Evolutionary conservation across 2,329 filamentous ascomycete species (phyloP).

Genomic region (Coniella vitis): DNA sequence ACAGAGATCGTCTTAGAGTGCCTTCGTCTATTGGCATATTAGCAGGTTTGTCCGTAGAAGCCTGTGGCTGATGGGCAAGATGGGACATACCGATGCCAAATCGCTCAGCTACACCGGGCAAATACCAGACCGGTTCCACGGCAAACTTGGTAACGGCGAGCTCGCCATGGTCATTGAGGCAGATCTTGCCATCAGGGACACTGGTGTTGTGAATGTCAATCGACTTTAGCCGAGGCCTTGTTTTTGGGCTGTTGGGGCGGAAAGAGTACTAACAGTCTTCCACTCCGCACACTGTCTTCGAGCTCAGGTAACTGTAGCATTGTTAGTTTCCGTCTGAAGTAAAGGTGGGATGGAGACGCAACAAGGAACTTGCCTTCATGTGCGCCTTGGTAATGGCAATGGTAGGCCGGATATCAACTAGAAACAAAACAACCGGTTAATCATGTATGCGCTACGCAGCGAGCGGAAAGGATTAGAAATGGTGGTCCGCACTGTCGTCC

Average conservation of each 20-base stretch:
- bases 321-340: not conserved
- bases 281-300: slow-evolving; percentile 75
- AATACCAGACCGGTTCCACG: slow-evolving; percentile 88
- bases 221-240: not conserved
- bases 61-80: no score
- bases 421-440: slow-evolving; percentile 9
- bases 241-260: no score
- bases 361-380: slow-evolving; percentile 57
- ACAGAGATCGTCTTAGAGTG: slow-evolving; percentile 75
- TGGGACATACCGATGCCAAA: slow-evolving; percentile 71
- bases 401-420: slow-evolving; percentile 78
- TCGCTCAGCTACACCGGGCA: slow-evolving; percentile 80
- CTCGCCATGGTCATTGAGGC: slow-evolving; percentile 78
- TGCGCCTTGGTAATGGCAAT: slow-evolving; percentile 89
- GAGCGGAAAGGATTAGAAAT: no score
- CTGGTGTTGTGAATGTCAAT: slow-evolving; percentile 25
- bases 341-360: not conserved
- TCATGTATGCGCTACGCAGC: slow-evolving; percentile 2
- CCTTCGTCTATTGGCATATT: slow-evolving; percentile 60
- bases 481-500: slow-evolving; percentile 60
- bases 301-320: slow-evolving; percentile 68
- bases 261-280: slow-evolving; percentile 54
- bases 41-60: slow-evolving; percentile 18
- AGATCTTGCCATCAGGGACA: slow-evolving; percentile 77
- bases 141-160: slow-evolving; percentile 93